Base-by-base conservation (phyloP, 2,329 filamentous ascomycete species). In the Geosmithia flava region DNA sequence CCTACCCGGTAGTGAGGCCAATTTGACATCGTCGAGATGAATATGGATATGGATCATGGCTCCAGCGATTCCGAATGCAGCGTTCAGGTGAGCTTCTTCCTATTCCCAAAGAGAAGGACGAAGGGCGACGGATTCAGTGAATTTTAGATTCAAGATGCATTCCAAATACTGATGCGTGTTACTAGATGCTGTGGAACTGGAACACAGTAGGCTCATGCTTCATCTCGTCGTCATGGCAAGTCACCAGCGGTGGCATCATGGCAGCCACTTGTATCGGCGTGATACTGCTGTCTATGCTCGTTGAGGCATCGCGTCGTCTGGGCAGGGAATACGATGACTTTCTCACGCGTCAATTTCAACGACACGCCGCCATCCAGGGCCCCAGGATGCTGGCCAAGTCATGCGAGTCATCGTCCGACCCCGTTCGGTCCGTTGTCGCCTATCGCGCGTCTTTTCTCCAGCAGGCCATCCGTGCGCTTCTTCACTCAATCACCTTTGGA, bases 151-250 rank as follows among this genome's bases (percentile, higher is more conserved):
- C n/a, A n/a, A n/a, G n/a, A n/a, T n/a, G n/a, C n/a, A n/a, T n/a
- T n/a, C n/a, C n/a, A n/a, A n/a, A n/a, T n/a, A n/a, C n/a, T n/a
- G n/a, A n/a, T n/a, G n/a, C n/a, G n/a, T n/a, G n/a, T n/a, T n/a
- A 8, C n/a, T 42, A 86, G 81, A 88, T 87, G 84, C 67, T 86
- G 33, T 87, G 83, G 83, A 88, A 87, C 60, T 87, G 83, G 83
- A 72, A 83, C 63, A 83, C 80, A 2, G 70, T 85, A 57, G 79
- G 85, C 59, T 67, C 81, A 19, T 87, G 81, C 65, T 91, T 91
- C 70, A 72, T 91, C 55, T 68, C 83, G 17, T 56, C 62, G 5
- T 72, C 74, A 43, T 93, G 86, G 87, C 81, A 82, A 58, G 78
- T 90, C 60, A 79, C 67, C n/a, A 83, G 78, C 42, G 64, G 64